These are phyloP conservation scores for Amorphotheca resinae DNA, from an alignment of 495 filamentous ascomycete species.

Conservation along the genomic window DNA sequence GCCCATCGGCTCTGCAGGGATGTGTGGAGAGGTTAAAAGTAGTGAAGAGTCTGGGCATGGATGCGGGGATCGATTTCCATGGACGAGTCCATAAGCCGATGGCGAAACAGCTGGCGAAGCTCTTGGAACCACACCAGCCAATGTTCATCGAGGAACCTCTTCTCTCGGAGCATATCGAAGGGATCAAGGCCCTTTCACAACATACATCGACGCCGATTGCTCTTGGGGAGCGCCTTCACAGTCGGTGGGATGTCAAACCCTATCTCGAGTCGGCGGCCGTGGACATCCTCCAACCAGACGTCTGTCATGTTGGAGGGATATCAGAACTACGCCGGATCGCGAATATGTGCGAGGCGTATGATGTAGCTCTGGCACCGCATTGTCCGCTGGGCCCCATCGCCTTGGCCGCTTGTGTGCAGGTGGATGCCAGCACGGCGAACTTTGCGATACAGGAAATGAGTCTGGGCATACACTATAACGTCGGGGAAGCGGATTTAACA, in stretches of 20 bases:
- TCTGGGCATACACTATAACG: slow-evolving; percentile 69
- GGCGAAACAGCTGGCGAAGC: slow-evolving; percentile 64
- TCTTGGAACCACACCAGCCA: slow-evolving; percentile 54
- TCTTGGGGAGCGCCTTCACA: slow-evolving; percentile 63
- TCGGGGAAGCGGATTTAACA: slow-evolving; percentile 49
- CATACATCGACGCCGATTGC: slow-evolving; percentile 57
- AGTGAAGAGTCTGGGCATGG: slow-evolving; percentile 58
- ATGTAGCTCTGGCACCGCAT: slow-evolving; percentile 66
- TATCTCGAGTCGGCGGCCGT: slow-evolving; percentile 58
- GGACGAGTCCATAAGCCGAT: slow-evolving; percentile 69
- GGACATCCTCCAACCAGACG: slow-evolving; percentile 67
- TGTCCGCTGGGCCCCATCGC: slow-evolving; percentile 69
- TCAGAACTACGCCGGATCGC: slow-evolving; percentile 61
- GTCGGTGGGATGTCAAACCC: slow-evolving; percentile 62
- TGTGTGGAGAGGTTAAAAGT: slow-evolving; percentile 55
- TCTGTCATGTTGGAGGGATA: slow-evolving; percentile 65
- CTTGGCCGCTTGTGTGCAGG: slow-evolving; percentile 59
- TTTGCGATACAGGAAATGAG: slow-evolving; percentile 78
- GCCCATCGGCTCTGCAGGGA: slow-evolving; percentile 46
- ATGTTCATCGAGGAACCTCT: slow-evolving; percentile 74
- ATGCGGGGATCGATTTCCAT: slow-evolving; percentile 67
- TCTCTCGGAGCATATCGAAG: slow-evolving; percentile 58
- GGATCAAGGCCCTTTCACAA: slow-evolving; percentile 51
- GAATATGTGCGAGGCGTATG: slow-evolving; percentile 63
- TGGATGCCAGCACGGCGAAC: slow-evolving; percentile 50